These are phyloP conservation scores for Alternaria consortialis DNA, from an alignment of 2,329 filamentous ascomycete genomes.

Conservation along the genomic window DNA sequence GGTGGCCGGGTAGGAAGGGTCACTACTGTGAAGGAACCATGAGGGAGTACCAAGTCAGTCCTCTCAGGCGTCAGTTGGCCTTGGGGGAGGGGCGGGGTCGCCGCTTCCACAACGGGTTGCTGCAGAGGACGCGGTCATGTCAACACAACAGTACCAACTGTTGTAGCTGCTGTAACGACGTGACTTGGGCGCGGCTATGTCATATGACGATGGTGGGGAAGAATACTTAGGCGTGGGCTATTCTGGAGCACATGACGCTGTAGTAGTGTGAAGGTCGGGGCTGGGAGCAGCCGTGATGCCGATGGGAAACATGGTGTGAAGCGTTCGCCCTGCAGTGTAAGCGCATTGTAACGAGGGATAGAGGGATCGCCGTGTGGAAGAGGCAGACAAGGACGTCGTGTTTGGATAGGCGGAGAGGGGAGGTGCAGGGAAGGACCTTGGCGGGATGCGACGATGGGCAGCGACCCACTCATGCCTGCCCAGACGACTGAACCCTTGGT, in stretches of 20 bases:
- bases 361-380: slow-evolving; percentile 1
- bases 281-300: slow-evolving; percentile 13
- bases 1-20: not conserved
- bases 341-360: not conserved
- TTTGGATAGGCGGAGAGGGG: not conserved
- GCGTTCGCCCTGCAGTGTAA: slow-evolving; percentile 3
- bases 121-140: not conserved
- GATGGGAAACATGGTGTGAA: slow-evolving; percentile 2
- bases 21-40: not conserved
- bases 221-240: slow-evolving; percentile 1
- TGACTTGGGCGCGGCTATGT: slow-evolving; percentile 6
- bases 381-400: slow-evolving; percentile 4
- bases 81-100: too few relatives aligned
- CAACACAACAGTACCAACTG: not conserved
- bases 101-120: not conserved
- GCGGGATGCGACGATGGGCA: slow-evolving; percentile 14
- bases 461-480: slow-evolving; percentile 15
- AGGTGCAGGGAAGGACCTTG: slow-evolving; percentile 7
- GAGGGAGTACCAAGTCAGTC: too few relatives aligned
- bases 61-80: too few relatives aligned
- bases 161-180: not conserved
- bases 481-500: slow-evolving; percentile 8
- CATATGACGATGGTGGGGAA: slow-evolving; percentile 1
- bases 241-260: slow-evolving; percentile 7
- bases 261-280: slow-evolving; percentile 9